Evolutionary conservation across 129 eudicot genomes (phyloP).

Genomic region (Flaveria linearis): DNA sequence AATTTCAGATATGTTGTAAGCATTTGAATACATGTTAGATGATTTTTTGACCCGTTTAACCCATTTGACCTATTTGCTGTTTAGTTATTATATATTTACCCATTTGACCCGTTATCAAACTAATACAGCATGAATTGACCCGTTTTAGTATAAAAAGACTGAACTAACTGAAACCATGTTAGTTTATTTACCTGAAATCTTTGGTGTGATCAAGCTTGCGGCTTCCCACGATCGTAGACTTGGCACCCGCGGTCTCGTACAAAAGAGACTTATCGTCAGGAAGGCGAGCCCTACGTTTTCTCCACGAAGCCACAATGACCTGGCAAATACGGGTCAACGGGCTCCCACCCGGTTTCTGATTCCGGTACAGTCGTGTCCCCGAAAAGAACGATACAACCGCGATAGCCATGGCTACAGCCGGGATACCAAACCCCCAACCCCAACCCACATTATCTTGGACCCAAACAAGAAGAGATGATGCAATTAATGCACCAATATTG

Average conservation of each 20-base stretch:
- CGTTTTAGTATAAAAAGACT: background rate
- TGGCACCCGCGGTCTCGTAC: slow-evolving; percentile 51
- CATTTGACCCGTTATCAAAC: background rate
- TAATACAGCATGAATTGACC: background rate
- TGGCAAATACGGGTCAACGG: slow-evolving; percentile 68
- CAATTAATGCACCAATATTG: slow-evolving; percentile 73
- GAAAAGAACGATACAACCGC: slow-evolving; percentile 72
- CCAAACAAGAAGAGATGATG: slow-evolving; percentile 64
- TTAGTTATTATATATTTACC: no score
- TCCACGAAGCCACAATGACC: slow-evolving; percentile 60
- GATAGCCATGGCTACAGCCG: slow-evolving; percentile 70
- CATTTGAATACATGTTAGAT: background rate
- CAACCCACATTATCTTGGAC: slow-evolving; percentile 75
- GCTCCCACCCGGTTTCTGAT: slow-evolving; percentile 85
- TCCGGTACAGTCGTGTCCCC: slow-evolving; percentile 65
- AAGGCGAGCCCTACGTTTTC: slow-evolving; percentile 46
- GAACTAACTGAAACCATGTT: background rate
- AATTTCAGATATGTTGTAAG: no score
- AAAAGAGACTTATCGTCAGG: slow-evolving; percentile 49
- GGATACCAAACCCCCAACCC: slow-evolving; percentile 87
- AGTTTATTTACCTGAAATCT: slow-evolving; percentile 46
- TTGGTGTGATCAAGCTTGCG: slow-evolving; percentile 71
- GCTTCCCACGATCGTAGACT: slow-evolving; percentile 63
- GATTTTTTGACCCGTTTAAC: background rate
- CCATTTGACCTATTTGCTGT: background rate